Evolutionary conservation across 768 basidiomycete species (phyloP), one percentile per base, ranked within the genome.

Genomic region (Psilocybe subaeruginosa): DNA sequence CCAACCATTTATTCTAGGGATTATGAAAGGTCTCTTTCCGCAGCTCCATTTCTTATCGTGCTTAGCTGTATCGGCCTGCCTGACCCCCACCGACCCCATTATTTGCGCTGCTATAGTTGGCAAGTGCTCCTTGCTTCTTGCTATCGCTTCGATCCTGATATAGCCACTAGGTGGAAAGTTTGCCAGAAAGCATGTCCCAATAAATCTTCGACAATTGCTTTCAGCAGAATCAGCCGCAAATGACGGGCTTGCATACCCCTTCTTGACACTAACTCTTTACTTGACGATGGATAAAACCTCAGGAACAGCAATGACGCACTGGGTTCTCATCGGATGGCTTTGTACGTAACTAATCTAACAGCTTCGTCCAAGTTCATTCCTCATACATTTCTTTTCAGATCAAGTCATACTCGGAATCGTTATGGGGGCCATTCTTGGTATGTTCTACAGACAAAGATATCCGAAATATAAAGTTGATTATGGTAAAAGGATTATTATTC

Each of bases 31-130:
- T 2, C 74, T 97, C 14, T 91, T 99, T 68, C 92, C 92, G 0
- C 75, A 74, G 2, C 74, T 97, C 59, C 78, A 80, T 62, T 91
- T 85, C 71, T 77, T 93, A 11, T 91, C 93, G 0, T 86, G 89
- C 35, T 83, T 98, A 3, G 93, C 89, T 49, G 88, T 97, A 56
- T 91, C 95, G 6, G 93, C 96, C 2, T 95, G 92, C 64, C 80
- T 96, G 27, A 96, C 95, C 0, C 93, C 94, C 1, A 99, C 97
- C 9, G 97, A 99, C 76, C 97, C 97, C 0, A 92, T 97, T 66
- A 89, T 97, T 53, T 93, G 91, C 57, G 92, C 93, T 56, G 89
- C 83, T 54, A 95, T 89, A 70, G 89, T 90, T 2, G 88, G 89
- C 85, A 54, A 33, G 81, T 70, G 23, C 23, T 14, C 39, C 23